These are phyloP conservation scores for Uncinocarpus reesii DNA, from an alignment of 2,329 filamentous ascomycete species.

Conservation along the genomic window DNA sequence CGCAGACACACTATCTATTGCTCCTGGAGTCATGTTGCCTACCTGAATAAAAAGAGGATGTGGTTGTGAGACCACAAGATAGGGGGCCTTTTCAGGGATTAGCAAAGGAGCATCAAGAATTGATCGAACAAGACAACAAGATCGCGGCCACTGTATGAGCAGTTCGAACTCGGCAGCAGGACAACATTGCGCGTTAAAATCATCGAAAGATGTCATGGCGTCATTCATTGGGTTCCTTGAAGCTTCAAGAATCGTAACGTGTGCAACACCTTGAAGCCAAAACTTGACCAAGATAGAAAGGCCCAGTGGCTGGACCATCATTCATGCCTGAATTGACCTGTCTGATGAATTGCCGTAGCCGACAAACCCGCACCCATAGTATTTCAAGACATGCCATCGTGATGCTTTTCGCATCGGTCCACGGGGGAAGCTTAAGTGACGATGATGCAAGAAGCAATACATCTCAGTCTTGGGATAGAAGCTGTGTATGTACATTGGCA, in stretches of 20 bases:
- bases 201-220: neutral
- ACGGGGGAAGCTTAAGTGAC: no score
- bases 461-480: no score
- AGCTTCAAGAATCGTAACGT: neutral
- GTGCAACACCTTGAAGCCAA: neutral
- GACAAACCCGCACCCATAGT: neutral
- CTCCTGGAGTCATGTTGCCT: conserved; percentile 9
- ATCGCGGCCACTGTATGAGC: neutral
- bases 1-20: neutral
- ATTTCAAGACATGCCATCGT: neutral
- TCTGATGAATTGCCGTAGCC: no score
- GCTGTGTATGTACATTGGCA: neutral
- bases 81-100: no score
- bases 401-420: neutral
- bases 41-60: neutral
- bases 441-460: no score
- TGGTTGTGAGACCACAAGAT: no score
- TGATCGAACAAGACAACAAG: neutral
- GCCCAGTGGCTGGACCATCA: neutral
- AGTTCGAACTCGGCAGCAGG: no score
- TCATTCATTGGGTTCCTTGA: neutral
- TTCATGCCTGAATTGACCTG: neutral
- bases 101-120: no score
- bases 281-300: neutral
- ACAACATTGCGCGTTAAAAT: neutral